Percentiles rank a stretch among this genome's conserved stretches.
Conservation (phyloP, 805 yeast species). For the Millerago galiae region DNA sequence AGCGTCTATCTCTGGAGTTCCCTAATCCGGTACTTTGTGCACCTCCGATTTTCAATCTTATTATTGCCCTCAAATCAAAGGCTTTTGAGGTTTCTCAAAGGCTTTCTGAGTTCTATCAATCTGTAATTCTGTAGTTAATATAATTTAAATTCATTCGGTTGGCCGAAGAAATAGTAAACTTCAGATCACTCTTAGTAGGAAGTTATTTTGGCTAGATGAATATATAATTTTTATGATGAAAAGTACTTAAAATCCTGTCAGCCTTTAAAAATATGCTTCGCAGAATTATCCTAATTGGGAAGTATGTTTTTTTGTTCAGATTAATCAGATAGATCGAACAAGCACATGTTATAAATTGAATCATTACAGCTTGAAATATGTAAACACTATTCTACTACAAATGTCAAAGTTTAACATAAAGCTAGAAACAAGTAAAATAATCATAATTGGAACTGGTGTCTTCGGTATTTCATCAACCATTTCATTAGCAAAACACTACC, state of each 20-base stretch:
- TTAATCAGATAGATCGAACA: too few species aligned
- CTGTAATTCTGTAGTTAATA: too few species aligned
- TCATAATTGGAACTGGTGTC: conserved; percentile 40
- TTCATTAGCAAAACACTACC: conserved; percentile 11
- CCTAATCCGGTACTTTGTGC: not conserved
- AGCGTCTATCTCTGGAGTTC: not conserved
- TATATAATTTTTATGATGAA: not conserved
- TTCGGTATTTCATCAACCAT: conserved; percentile 41
- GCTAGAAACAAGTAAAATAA: not conserved
- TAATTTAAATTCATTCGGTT: too few species aligned
- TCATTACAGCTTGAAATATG: too few species aligned
- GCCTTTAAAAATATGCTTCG: too few species aligned
- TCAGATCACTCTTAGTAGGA: not conserved
- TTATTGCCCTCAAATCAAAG: too few species aligned
- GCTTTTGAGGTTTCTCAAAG: too few species aligned
- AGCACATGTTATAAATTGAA: too few species aligned
- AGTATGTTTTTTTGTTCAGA: not conserved
- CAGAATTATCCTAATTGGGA: not conserved
- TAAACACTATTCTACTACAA: not conserved
- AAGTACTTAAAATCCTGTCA: too few species aligned
- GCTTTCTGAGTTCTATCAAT: too few species aligned
- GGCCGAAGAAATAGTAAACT: too few species aligned
- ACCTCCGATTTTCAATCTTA: not conserved
- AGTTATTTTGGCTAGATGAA: not conserved
- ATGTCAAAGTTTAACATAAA: not conserved